A percentile compares a stretch with the other conserved stretches of the same genome.
phyloP scores from a whole-genome alignment of 345 rosid genomes.

The Syzygium oleosum region DNA sequence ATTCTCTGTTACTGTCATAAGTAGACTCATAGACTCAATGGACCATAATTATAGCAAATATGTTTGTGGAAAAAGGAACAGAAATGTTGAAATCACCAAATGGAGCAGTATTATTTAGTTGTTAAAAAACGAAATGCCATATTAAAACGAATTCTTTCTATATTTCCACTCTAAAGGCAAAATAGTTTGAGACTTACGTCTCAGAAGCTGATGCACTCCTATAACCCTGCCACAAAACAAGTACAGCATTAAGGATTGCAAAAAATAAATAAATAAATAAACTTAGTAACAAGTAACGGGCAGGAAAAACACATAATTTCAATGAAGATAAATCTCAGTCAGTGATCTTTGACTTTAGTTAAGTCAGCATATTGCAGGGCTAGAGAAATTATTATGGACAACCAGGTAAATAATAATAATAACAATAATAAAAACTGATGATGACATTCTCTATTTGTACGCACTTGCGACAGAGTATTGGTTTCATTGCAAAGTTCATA shows the following conservation, averaged over 20 bases:
- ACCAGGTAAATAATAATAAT: background rate
- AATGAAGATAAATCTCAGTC: background rate
- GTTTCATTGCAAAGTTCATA: background rate
- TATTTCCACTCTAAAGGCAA: background rate
- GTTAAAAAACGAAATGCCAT: background rate
- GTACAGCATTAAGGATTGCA: background rate
- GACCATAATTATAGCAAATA: background rate
- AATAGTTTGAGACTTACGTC: slow-evolving; percentile 46
- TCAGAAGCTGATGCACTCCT: slow-evolving; percentile 84
- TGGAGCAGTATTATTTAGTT: background rate
- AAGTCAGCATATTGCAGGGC: background rate
- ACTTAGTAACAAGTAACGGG: background rate
- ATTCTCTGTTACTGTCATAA: background rate
- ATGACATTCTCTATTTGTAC: background rate
- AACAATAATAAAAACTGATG: background rate
- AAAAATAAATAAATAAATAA: background rate
- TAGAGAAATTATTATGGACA: background rate
- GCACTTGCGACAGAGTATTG: background rate
- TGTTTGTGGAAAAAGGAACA: background rate
- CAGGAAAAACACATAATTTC: background rate
- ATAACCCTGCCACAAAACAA: slow-evolving; percentile 62
- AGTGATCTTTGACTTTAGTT: background rate
- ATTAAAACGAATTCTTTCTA: background rate
- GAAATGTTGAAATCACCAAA: background rate
- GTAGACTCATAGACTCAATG: background rate